phyloP scores from a whole-genome alignment of 495 filamentous ascomycete species.

The Glonium stellatum region DNA sequence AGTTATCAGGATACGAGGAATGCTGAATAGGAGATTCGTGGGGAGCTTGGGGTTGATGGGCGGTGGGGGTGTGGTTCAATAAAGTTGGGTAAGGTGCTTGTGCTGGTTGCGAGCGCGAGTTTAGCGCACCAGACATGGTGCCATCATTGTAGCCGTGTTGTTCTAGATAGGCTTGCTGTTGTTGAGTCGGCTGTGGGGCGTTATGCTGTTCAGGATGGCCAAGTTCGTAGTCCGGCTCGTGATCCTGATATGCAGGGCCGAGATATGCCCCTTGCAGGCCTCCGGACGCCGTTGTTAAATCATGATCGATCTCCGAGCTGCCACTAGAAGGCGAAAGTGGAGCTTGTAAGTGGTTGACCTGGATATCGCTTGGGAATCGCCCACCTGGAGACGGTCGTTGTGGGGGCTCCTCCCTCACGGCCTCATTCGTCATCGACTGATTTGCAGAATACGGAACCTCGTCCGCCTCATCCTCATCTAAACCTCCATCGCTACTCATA shows the following conservation, averaged over 20 bases:
- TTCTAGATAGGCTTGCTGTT: slow-evolving; percentile 1
- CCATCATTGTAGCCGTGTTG: slow-evolving; percentile 4
- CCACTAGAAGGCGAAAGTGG: slow-evolving; percentile 70
- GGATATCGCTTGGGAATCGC: slow-evolving; percentile 80
- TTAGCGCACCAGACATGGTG: neutral
- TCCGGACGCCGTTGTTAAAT: slow-evolving; percentile 50
- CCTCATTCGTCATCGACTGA: slow-evolving; percentile 31
- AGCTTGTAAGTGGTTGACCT: slow-evolving; percentile 71
- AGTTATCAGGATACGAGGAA: neutral
- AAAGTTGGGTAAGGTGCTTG: neutral
- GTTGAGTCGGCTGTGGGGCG: slow-evolving; percentile 6
- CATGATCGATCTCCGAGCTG: slow-evolving; percentile 56
- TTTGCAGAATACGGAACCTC: slow-evolving; percentile 41
- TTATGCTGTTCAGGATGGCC: slow-evolving; percentile 9
- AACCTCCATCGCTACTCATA: slow-evolving; percentile 59
- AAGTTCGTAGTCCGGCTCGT: slow-evolving; percentile 9
- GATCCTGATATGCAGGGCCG: neutral
- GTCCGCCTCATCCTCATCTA: slow-evolving; percentile 85
- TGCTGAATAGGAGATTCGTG: neutral
- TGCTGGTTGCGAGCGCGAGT: neutral
- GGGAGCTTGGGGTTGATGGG: neutral
- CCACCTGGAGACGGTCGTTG: slow-evolving; percentile 75
- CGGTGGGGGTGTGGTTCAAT: neutral
- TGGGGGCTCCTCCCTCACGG: slow-evolving; percentile 25
- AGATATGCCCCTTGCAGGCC: slow-evolving; percentile 25